phyloP scores from a whole-genome alignment of 2,329 filamentous ascomycete genomes.

The Nothopassalora personata region DNA sequence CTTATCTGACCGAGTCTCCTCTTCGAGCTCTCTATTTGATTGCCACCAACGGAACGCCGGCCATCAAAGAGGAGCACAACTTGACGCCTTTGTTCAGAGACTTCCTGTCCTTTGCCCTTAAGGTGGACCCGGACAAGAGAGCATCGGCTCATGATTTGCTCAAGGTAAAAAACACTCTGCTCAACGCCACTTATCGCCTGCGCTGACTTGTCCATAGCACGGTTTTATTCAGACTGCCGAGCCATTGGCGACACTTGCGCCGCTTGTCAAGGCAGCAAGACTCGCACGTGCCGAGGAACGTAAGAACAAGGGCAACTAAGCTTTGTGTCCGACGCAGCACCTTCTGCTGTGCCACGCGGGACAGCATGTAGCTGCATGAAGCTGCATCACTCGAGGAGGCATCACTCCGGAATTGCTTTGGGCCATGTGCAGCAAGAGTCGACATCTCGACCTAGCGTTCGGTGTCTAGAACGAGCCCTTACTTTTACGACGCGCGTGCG shows the following conservation, averaged over 20 bases:
- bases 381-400: not conserved
- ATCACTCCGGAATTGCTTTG: not conserved
- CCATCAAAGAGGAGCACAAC: slow-evolving; percentile 87
- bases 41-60: slow-evolving; percentile 90
- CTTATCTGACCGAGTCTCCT: slow-evolving; percentile 92
- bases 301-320: slow-evolving; percentile 42
- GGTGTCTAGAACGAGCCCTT: slow-evolving; percentile 11
- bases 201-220: slow-evolving; percentile 30
- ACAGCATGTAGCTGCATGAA: not conserved
- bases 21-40: slow-evolving; percentile 91
- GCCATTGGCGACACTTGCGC: slow-evolving; percentile 64
- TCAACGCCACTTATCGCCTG: not conserved
- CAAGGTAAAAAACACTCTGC: slow-evolving; percentile 56
- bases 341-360: not conserved
- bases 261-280: slow-evolving; percentile 79
- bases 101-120: slow-evolving; percentile 86
- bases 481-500: slow-evolving; percentile 4
- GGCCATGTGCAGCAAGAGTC: slow-evolving; percentile 2
- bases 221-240: slow-evolving; percentile 50
- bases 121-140: slow-evolving; percentile 95
- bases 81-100: slow-evolving; percentile 79
- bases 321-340: not conserved
- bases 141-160: slow-evolving; percentile 91
- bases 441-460: slow-evolving; percentile 17
- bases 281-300: slow-evolving; percentile 76